A percentile compares a stretch with the other conserved stretches of the same genome.
Evolutionary conservation across 345 rosid genomes (phyloP).

Genomic region (Balakata baccata): DNA sequence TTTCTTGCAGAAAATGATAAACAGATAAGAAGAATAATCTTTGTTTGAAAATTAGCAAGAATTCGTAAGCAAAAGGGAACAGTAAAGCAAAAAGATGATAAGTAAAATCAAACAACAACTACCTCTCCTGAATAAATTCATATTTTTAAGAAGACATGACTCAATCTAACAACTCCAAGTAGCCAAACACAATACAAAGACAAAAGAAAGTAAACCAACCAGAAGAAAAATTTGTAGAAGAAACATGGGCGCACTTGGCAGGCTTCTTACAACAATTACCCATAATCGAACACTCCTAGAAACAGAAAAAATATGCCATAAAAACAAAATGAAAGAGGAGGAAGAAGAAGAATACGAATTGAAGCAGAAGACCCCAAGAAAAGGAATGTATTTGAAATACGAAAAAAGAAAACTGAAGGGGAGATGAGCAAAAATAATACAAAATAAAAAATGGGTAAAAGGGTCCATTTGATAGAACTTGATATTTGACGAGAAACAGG

Average conservation of each 20-base stretch:
- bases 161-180: not conserved
- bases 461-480: constrained; percentile 3
- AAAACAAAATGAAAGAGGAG: not conserved
- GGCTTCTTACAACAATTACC: constrained; percentile 33
- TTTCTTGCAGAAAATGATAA: not conserved
- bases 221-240: constrained; percentile 21
- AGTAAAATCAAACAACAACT: not conserved
- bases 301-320: not conserved
- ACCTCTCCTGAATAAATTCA: not conserved
- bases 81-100: not conserved
- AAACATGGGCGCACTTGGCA: constrained; percentile 31
- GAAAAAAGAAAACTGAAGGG: not conserved
- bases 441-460: not conserved
- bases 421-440: not conserved
- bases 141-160: not conserved
- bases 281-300: constrained; percentile 8
- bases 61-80: not conserved
- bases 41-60: not conserved
- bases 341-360: constrained; percentile 1
- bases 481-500: constrained; percentile 4
- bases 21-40: not conserved
- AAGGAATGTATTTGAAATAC: not conserved
- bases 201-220: constrained; percentile 17
- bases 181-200: not conserved
- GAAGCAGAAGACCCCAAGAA: too few relatives aligned